Evolutionary conservation across 805 yeast species (phyloP).

Genomic region (Hanseniaspora meyeri): DNA sequence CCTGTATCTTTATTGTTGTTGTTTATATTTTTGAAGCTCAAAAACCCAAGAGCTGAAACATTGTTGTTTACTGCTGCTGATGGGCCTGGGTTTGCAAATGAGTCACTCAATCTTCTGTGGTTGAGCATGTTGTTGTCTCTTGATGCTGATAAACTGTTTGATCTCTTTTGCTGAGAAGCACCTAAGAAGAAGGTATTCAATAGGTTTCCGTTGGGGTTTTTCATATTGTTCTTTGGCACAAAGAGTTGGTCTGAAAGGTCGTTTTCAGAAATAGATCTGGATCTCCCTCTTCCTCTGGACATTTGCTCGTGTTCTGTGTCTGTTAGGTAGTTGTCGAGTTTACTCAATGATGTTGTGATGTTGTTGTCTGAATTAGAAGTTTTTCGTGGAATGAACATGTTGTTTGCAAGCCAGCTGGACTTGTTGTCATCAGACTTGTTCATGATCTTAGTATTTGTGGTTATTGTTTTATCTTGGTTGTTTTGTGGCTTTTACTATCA

Average conservation of each 20-base stretch:
- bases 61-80: background rate
- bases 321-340: constrained; percentile 5
- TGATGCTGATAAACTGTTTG: constrained; percentile 8
- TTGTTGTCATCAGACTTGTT: background rate
- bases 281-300: constrained; percentile 12
- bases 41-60: constrained; percentile 3
- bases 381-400: constrained; percentile 1
- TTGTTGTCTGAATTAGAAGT: background rate
- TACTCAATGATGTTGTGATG: constrained; percentile 9
- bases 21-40: constrained; percentile 1
- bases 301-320: constrained; percentile 1
- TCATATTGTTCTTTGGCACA: constrained; percentile 1
- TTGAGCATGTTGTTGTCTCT: constrained; percentile 8
- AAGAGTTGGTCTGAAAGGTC: background rate
- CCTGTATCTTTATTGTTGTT: background rate
- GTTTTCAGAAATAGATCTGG: constrained; percentile 11
- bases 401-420: background rate
- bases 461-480: no score
- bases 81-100: background rate
- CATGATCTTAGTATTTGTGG: background rate
- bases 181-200: constrained; percentile 8
- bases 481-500: no score
- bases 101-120: constrained; percentile 11
- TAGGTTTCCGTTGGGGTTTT: constrained; percentile 2
- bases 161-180: constrained; percentile 12